Percentiles rank a stretch among this genome's conserved stretches.
Evolutionary conservation across 768 basidiomycete genomes (phyloP).

Genomic region (Termitomyces sp.): DNA sequence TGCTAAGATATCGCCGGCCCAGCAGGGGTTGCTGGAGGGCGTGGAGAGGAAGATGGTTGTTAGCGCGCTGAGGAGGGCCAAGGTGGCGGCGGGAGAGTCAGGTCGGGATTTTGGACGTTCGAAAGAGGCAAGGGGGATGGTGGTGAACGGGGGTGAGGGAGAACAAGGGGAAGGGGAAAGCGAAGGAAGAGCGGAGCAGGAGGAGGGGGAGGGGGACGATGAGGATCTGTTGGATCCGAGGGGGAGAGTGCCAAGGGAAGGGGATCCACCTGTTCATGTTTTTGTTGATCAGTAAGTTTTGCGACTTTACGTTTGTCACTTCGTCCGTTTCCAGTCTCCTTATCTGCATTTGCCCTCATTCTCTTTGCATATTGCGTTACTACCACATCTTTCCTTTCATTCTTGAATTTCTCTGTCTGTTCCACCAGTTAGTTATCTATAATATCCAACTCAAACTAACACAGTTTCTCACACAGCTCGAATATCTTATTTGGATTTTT

Average conservation of each 20-base stretch:
- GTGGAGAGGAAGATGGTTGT: constrained; percentile 11
- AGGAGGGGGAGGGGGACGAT: constrained; percentile 5
- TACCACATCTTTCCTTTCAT: no score
- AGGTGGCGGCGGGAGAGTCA: background rate
- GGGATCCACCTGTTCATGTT: constrained; percentile 33
- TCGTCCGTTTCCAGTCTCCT: no score
- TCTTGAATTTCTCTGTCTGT: no score
- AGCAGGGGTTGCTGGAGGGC: constrained; percentile 4
- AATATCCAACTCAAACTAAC: constrained; percentile 5
- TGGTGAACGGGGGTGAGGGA: no score
- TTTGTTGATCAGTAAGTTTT: constrained; percentile 57
- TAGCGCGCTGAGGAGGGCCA: background rate
- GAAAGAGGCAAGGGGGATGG: no score
- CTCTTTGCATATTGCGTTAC: no score
- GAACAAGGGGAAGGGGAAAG: background rate
- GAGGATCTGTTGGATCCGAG: constrained; percentile 29
- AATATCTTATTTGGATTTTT: constrained; percentile 85
- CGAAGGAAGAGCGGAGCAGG: background rate
- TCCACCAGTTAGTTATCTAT: background rate
- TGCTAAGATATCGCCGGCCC: constrained; percentile 4
- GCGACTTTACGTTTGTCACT: no score
- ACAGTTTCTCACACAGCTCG: constrained; percentile 41
- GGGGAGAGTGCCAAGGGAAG: constrained; percentile 23
- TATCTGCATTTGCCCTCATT: no score
- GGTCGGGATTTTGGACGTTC: no score